Conservation (phyloP, 73 alveolate genomes). For the Stentor coeruleus region DNA sequence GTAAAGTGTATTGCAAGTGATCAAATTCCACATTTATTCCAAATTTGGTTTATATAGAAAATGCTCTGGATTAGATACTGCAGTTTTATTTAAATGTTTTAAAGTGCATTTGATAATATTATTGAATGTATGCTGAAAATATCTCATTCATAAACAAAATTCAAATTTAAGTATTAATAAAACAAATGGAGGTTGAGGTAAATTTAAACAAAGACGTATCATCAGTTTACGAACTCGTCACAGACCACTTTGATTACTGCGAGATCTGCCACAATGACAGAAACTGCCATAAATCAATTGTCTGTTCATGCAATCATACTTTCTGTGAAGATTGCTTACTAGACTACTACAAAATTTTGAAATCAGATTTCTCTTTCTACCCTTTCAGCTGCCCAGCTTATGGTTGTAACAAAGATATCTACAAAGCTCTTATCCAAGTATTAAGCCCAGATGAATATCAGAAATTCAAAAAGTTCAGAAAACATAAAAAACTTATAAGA, state of each 20-base stretch:
- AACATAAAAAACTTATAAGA: background rate
- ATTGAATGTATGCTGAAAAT: too few relatives aligned
- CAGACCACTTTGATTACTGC: background rate
- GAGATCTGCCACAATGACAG: background rate
- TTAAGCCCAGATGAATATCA: background rate
- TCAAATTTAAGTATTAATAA: too few relatives aligned
- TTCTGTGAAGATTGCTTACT: background rate
- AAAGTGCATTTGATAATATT: too few relatives aligned
- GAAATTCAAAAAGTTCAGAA: background rate
- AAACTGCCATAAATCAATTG: background rate
- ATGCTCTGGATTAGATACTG: too few relatives aligned
- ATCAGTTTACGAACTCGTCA: background rate
- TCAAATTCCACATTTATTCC: background rate
- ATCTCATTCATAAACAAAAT: too few relatives aligned
- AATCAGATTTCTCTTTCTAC: background rate
- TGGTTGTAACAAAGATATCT: background rate
- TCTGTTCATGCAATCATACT: background rate
- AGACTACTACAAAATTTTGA: background rate
- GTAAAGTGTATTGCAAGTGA: background rate
- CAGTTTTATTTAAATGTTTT: too few relatives aligned
- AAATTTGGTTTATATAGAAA: too few relatives aligned
- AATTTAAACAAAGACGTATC: background rate
- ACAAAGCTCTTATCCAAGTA: background rate
- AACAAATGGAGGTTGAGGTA: background rate
- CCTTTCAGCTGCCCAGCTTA: background rate